Conservation (phyloP, 108 stramenopile species). For the Epithemia pelagica region DNA sequence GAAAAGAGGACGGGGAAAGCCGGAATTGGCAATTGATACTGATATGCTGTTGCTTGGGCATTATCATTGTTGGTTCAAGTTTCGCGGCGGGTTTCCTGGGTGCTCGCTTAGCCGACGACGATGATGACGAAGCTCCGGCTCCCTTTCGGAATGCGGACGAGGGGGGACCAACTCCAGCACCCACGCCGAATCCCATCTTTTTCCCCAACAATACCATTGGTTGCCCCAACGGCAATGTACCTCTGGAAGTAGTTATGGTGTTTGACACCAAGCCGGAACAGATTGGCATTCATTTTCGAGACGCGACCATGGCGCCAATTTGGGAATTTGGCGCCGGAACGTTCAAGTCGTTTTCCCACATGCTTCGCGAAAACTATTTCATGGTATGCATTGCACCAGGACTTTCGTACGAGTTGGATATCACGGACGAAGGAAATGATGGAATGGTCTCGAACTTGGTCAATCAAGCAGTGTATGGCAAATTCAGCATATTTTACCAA, state of each 20-base stretch:
- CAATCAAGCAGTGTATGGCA: neutral
- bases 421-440: neutral
- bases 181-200: neutral
- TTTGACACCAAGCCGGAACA: constrained; percentile 7
- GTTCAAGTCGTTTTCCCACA: constrained; percentile 7
- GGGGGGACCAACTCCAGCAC: neutral
- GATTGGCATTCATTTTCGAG: constrained; percentile 6
- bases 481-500: constrained; percentile 1
- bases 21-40: neutral
- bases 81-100: neutral
- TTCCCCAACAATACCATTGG: constrained; percentile 4
- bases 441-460: constrained; percentile 9
- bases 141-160: neutral
- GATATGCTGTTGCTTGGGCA: neutral
- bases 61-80: neutral
- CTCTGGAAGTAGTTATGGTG: neutral
- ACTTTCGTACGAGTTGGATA: neutral
- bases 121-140: neutral
- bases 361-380: neutral
- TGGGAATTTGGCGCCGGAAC: constrained; percentile 9
- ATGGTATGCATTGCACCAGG: neutral
- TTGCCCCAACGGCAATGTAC: constrained; percentile 6
- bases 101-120: neutral
- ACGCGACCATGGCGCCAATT: neutral
- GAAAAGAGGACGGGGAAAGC: neutral